phyloP scores from a whole-genome alignment of 495 filamentous ascomycete genomes.

The Podospora sp. region DNA sequence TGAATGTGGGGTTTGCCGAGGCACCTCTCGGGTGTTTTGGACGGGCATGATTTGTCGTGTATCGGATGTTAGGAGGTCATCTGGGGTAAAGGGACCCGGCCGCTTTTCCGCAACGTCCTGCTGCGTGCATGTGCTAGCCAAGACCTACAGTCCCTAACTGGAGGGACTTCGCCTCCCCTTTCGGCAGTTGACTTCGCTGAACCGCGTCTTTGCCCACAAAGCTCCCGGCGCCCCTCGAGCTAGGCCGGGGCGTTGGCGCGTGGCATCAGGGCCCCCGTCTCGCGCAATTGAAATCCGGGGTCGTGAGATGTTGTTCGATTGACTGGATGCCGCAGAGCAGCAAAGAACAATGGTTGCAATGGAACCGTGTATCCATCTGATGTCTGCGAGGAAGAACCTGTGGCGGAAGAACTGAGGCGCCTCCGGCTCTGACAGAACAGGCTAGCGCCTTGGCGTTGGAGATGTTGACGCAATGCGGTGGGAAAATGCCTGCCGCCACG shows the following conservation, averaged over 20 bases:
- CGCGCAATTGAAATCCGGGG: neutral
- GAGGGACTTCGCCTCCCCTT: neutral
- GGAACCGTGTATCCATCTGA: neutral
- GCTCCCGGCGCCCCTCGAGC: neutral
- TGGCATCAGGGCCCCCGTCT: neutral
- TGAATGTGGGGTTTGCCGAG: slow-evolving; percentile 12
- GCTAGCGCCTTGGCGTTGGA: neutral
- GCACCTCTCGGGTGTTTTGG: slow-evolving; percentile 3
- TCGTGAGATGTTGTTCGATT: neutral
- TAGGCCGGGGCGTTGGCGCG: neutral
- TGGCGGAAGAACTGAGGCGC: neutral
- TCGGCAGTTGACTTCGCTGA: slow-evolving; percentile 9
- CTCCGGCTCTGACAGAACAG: neutral
- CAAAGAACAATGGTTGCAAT: neutral
- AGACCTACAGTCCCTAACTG: slow-evolving; percentile 4
- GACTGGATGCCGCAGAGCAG: neutral
- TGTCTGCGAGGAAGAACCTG: neutral
- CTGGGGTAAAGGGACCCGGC: slow-evolving; percentile 16
- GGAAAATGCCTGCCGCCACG: neutral
- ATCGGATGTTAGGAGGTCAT: slow-evolving; percentile 1
- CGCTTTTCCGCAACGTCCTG: neutral
- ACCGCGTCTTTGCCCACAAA: neutral
- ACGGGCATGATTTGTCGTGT: slow-evolving; percentile 13
- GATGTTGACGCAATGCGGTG: neutral
- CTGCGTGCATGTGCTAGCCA: neutral